Evolutionary conservation across 768 basidiomycete species (phyloP).

Genomic region (Scleroderma bovista): DNA sequence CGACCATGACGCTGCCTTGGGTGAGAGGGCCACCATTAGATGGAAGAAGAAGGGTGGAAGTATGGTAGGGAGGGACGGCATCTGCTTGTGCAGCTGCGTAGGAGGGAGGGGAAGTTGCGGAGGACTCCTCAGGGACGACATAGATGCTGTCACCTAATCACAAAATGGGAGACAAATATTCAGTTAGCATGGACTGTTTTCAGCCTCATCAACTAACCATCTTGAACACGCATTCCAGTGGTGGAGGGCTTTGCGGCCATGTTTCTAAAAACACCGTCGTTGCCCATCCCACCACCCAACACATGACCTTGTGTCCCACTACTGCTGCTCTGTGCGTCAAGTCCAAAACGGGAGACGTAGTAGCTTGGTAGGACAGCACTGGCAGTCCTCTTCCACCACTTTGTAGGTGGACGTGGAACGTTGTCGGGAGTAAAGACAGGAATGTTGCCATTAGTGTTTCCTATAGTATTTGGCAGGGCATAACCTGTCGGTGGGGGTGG

Average conservation of each 20-base stretch:
- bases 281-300: slow-evolving; percentile 62
- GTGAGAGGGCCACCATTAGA: slow-evolving; percentile 30
- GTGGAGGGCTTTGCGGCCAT: slow-evolving; percentile 79
- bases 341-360: slow-evolving; percentile 41
- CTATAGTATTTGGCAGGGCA: slow-evolving; percentile 64
- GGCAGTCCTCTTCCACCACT: slow-evolving; percentile 54
- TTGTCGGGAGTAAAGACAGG: slow-evolving; percentile 42
- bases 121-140: slow-evolving; percentile 76
- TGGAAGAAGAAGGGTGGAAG: slow-evolving; percentile 93
- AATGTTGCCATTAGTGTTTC: slow-evolving; percentile 70
- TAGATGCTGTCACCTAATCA: slow-evolving; percentile 60
- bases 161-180: slow-evolving; percentile 3
- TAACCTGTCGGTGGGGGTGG: slow-evolving; percentile 60
- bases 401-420: slow-evolving; percentile 22
- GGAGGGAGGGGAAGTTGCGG: slow-evolving; percentile 84
- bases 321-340: slow-evolving; percentile 35
- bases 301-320: neutral
- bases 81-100: slow-evolving; percentile 91
- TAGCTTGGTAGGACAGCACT: slow-evolving; percentile 51
- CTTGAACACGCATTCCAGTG: slow-evolving; percentile 49
- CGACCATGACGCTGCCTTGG: slow-evolving; percentile 80
- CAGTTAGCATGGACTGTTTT: neutral
- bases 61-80: slow-evolving; percentile 97
- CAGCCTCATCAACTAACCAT: slow-evolving; percentile 40
- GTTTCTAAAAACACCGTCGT: slow-evolving; percentile 94